Percentiles rank a stretch among this genome's conserved stretches.
Evolutionary conservation across 352 stramenopile genomes (phyloP).

Genomic region (Pythium myriotylum): DNA sequence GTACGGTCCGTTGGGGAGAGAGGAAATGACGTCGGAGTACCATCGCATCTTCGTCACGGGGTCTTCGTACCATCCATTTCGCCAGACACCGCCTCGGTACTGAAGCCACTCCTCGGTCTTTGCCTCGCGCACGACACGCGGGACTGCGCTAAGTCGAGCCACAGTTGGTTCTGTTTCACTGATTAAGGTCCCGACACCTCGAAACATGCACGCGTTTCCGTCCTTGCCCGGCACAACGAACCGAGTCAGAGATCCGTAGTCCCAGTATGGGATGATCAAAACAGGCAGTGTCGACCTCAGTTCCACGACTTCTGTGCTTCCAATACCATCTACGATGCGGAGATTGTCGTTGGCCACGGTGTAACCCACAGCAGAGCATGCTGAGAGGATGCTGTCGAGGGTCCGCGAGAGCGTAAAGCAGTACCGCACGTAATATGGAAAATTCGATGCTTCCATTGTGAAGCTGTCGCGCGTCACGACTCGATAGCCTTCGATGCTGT

Average conservation of each 20-base stretch:
- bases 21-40: conserved; percentile 35
- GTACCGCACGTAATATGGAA: conserved; percentile 11
- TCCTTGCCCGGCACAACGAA: conserved; percentile 35
- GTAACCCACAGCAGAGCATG: conserved; percentile 26
- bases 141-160: conserved; percentile 21
- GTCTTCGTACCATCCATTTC: conserved; percentile 49
- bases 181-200: conserved; percentile 28
- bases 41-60: conserved; percentile 15
- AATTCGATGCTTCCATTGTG: neutral
- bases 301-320: conserved; percentile 24
- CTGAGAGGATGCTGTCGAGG: conserved; percentile 9
- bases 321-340: conserved; percentile 10
- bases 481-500: conserved; percentile 27
- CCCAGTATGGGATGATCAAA: conserved; percentile 43
- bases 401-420: conserved; percentile 15
- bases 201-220: conserved; percentile 43
- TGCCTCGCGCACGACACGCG: conserved; percentile 24
- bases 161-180: conserved; percentile 19
- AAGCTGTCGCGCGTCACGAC: conserved; percentile 18
- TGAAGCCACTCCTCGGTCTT: conserved; percentile 42
- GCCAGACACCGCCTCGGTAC: conserved; percentile 21
- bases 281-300: conserved; percentile 33
- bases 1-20: neutral
- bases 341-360: conserved; percentile 24
- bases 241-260: conserved; percentile 28